A percentile compares a stretch with the other conserved stretches of the same genome.
Conservation (phyloP, 148 eudicot species). For the Nepenthes mirabilis region DNA sequence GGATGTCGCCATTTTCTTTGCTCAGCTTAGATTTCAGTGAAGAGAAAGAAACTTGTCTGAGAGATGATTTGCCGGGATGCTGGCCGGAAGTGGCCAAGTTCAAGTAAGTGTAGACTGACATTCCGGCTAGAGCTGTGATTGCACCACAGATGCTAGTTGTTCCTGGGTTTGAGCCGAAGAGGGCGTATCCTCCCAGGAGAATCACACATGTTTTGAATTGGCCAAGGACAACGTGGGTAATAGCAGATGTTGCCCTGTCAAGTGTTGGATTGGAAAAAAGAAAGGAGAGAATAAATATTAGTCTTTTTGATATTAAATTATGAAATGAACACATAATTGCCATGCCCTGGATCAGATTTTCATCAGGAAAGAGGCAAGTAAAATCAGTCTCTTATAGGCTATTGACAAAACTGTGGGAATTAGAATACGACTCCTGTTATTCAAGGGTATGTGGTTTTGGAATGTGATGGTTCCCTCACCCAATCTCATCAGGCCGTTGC, state of each 20-base stretch:
- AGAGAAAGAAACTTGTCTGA: slow-evolving; percentile 31
- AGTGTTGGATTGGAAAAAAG: background rate
- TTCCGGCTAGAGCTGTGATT: slow-evolving; percentile 60
- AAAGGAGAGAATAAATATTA: background rate
- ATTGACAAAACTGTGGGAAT: too few species aligned
- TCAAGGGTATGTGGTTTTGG: too few species aligned
- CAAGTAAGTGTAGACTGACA: slow-evolving; percentile 75
- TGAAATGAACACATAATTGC: too few species aligned
- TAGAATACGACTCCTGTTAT: too few species aligned
- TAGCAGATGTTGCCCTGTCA: slow-evolving; percentile 91
- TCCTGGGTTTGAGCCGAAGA: slow-evolving; percentile 88
- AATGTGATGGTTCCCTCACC: too few species aligned
- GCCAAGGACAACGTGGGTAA: slow-evolving; percentile 86
- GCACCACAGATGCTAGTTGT: slow-evolving; percentile 69
- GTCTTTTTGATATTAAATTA: background rate
- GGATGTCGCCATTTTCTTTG: slow-evolving; percentile 47
- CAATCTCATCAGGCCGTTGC: too few species aligned
- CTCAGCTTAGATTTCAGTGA: slow-evolving; percentile 59
- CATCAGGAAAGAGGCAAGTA: too few species aligned
- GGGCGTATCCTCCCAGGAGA: slow-evolving; percentile 72
- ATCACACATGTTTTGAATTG: slow-evolving; percentile 96
- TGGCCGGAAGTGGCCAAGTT: slow-evolving; percentile 40
- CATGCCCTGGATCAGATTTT: too few species aligned
- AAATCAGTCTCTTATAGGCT: too few species aligned
- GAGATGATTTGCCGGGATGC: slow-evolving; percentile 33